Base-by-base conservation (phyloP, 108 stramenopile genomes). In the Nitzschia sp. region DNA sequence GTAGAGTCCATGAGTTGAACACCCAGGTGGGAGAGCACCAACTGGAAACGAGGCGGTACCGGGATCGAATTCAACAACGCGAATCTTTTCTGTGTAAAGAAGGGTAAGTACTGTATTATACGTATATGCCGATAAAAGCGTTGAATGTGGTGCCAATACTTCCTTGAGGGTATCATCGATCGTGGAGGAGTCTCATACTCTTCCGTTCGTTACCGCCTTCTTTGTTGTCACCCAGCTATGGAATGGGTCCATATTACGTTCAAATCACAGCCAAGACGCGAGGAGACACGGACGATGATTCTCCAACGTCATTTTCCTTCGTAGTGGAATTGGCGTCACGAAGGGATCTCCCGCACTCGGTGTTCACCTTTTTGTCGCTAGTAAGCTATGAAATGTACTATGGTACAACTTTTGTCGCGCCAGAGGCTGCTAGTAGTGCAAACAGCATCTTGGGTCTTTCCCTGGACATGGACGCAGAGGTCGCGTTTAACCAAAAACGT, bases 311-410 rank as follows among this genome's bases (percentile, higher is more conserved):
- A 6, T 2, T 58, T 1, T 58, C 57, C 0, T 69, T 69, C 38
- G 58, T 57, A 8, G 58, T 73, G 5, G 65, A 73, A 36, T 25
- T 73, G 32, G 55, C 64, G 21, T 54, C 72, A 0, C 65, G 66
- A 16, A 35, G 6, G 44, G 27, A 57, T 33, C 57, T 73, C 54
- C 72, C 72, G 11, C 72, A 73, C 29, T 26, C 64, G 22, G 57
- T 58, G 1, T 66, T 45, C 15, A 66, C 64, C 41, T 66, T 73
- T 22, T 48, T 73, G 29, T 26, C 50, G 4, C 23, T 57, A 55
- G 34, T 73, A 1, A 34, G 62, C 31, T 53, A 54, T 35, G 52
- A 64, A 41, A 47, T 72, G n/a, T 72, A 26, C n/a, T 61, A 72
- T 54, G 63, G 63, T 2, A 50, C 30, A 1, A 33, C 33, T 30